These are phyloP conservation scores for Cryptosporidium muris DNA, from an alignment of 169 alveolate species.

Conservation along the genomic window DNA sequence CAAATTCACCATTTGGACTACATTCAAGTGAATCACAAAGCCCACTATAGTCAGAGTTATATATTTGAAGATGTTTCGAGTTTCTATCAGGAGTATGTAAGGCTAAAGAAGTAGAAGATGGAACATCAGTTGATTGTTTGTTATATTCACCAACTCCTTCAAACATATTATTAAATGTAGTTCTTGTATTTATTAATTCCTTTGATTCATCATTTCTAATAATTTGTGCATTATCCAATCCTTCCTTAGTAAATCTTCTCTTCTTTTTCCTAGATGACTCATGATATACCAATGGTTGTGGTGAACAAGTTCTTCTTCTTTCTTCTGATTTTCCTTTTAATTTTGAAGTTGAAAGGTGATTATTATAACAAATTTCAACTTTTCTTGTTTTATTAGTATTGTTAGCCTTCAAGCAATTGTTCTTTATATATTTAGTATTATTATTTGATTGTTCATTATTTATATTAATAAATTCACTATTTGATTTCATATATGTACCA, in stretches of 20 bases:
- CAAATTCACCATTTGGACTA: not conserved
- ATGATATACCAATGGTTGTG: conserved; percentile 29
- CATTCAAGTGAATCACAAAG: too few relatives aligned
- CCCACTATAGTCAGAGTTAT: too few relatives aligned
- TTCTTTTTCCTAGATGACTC: conserved; percentile 48
- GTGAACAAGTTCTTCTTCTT: conserved; percentile 51
- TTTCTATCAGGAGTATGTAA: too few relatives aligned
- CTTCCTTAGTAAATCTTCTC: conserved; percentile 69
- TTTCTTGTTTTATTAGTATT: not conserved
- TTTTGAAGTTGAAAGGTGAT: not conserved
- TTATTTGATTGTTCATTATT: not conserved
- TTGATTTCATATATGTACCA: not conserved
- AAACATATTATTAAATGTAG: not conserved
- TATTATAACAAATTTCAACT: not conserved
- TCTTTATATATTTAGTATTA: not conserved
- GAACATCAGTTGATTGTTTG: too few relatives aligned
- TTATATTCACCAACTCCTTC: too few relatives aligned
- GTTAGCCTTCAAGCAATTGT: not conserved
- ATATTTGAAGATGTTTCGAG: too few relatives aligned
- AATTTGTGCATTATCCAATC: conserved; percentile 5
- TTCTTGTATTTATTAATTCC: not conserved
- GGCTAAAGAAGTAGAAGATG: too few relatives aligned
- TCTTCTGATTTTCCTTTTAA: conserved; percentile 28
- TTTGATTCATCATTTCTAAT: not conserved
- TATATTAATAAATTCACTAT: not conserved